Evolutionary conservation across 306 rosid genomes (phyloP), one percentile per base, ranked within the genome.

Genomic region (Crotalaria pallida): DNA sequence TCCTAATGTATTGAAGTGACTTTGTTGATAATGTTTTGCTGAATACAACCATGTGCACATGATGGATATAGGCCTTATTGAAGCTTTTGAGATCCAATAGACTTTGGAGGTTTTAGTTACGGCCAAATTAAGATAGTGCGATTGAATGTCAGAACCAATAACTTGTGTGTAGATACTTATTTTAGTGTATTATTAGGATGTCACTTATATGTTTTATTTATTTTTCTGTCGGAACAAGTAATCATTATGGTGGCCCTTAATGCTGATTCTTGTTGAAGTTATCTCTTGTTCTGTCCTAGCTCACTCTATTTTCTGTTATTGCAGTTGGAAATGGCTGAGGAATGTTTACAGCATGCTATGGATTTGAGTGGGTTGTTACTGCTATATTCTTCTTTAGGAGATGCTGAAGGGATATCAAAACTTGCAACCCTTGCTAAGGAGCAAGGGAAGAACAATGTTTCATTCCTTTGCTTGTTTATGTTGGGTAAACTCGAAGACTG

Each of bases 281-380:
- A 60, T 67, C 69, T 80, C 65, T 38, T 47, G 44, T 26, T 62
- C 40, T 13, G 29, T 47, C 51, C 47, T 71, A 64, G 72, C 78
- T 69, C 63, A 71, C 34, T 23, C 16, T 75, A 45, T 80, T 57
- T 67, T 77, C 33, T 73, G 70, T 59, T 74, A 31, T 77, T 86
- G 79, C 91, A 95, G 99, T 88, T 95, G 52, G 96, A 89, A 76
- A 88, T 95, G 99, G 97, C 99, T 0, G 97, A 95, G 88, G 92
- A 91, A 80, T 95, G 97, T 77, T 83, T 95, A 34, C 84, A 82
- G 80, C 79, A 80, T 81, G 99, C 99, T 67, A 78, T 70, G 84
- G 99, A 95, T 85, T 81, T 95, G 87, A 95, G 99, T 83, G 99
- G 99, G 19, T 83, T 95, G 78, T 76, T 95, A 74, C 84, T 95